A percentile compares a stretch with the other conserved stretches of the same genome.
These are phyloP conservation scores for Nannochloropsis oceanica DNA, from an alignment of 108 stramenopile genomes.

Conservation along the genomic window DNA sequence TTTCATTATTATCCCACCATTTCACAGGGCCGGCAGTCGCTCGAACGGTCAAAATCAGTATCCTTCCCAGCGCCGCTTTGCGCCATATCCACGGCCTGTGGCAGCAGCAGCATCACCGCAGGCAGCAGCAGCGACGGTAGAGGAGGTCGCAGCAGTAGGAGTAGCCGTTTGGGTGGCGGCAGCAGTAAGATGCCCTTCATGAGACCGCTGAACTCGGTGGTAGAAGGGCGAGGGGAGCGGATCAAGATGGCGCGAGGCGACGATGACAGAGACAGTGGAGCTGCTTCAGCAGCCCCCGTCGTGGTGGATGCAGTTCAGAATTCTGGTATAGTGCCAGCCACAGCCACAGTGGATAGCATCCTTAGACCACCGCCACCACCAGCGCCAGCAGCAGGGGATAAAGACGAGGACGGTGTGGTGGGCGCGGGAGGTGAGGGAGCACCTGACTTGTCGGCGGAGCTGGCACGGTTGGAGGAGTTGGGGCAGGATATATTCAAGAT, in stretches of 20 bases:
- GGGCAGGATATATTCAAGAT: not conserved
- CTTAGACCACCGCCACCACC: too few relatives aligned
- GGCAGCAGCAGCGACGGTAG: too few relatives aligned
- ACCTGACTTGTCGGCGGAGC: not conserved
- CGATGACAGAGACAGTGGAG: not conserved
- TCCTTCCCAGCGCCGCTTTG: too few relatives aligned
- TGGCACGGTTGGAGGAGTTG: not conserved
- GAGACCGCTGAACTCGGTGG: not conserved
- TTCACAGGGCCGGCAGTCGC: too few relatives aligned
- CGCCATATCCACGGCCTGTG: not conserved
- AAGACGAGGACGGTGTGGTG: not conserved
- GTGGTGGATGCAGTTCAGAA: not conserved
- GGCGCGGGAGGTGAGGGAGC: not conserved
- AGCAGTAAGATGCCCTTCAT: not conserved
- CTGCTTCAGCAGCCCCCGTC: not conserved
- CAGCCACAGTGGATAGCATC: not conserved
- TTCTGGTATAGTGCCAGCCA: not conserved
- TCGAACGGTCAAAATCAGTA: too few relatives aligned
- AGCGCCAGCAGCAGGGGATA: not conserved
- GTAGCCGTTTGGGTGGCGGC: not conserved
- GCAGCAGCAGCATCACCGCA: not conserved
- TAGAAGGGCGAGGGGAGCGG: not conserved
- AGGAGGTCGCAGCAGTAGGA: too few relatives aligned
- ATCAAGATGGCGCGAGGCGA: not conserved
- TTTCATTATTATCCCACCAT: too few relatives aligned